Conservation (phyloP, 2,329 filamentous ascomycete species). For the Graphilbum fragrans region DNA sequence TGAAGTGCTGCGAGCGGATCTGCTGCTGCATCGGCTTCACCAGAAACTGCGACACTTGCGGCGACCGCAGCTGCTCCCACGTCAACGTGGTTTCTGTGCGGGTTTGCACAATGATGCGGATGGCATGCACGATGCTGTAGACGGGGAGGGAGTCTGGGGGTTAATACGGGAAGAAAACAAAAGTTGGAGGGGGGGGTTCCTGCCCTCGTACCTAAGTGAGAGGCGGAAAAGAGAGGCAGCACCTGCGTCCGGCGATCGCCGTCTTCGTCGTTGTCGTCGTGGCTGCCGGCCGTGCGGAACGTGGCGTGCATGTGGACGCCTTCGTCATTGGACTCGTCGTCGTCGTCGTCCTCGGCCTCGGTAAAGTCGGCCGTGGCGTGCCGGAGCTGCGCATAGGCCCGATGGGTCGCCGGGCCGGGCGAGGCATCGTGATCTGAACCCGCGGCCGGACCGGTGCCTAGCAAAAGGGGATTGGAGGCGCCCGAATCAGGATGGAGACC, state of each 20-base stretch:
- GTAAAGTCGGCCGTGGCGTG: conserved; percentile 55
- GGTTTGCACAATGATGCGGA: conserved; percentile 71
- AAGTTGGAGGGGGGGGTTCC: not conserved
- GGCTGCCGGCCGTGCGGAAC: conserved; percentile 2
- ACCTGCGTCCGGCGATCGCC: conserved; percentile 19
- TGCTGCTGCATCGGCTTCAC: conserved; percentile 92
- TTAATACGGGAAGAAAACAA: not conserved
- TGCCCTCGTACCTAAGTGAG: conserved; percentile 52
- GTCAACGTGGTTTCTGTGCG: conserved; percentile 85
- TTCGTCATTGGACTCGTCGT: conserved; percentile 22
- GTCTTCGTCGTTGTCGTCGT: conserved; percentile 22
- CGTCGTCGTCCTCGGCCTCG: conserved; percentile 45
- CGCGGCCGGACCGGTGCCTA: not conserved
- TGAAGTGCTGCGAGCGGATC: conserved; percentile 73
- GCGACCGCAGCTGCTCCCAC: conserved; percentile 93
- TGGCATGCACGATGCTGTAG: conserved; percentile 82
- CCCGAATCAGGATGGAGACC: not conserved
- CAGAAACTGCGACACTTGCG: conserved; percentile 89
- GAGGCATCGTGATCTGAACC: conserved; percentile 5
- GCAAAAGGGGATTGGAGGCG: not conserved
- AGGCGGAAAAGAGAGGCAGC: conserved; percentile 69
- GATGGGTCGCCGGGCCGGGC: conserved; percentile 14
- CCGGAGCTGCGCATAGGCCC: conserved; percentile 25
- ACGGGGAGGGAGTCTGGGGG: conserved; percentile 67
- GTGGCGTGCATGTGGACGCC: conserved; percentile 8